Conservation (phyloP, 2,329 filamentous ascomycete species). For the Fusarium sp. region DNA sequence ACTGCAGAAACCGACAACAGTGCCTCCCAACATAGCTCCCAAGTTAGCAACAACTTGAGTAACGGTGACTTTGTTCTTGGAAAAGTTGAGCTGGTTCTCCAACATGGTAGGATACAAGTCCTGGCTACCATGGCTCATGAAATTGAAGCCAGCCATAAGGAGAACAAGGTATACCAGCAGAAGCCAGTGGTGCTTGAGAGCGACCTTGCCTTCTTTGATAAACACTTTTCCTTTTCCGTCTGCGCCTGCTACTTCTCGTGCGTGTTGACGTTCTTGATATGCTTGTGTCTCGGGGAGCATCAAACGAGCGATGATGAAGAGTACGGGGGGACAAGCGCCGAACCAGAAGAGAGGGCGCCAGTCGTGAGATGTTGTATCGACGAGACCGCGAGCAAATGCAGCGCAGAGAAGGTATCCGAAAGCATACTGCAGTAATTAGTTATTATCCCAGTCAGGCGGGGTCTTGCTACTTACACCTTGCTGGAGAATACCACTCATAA, state of each 20-base stretch:
- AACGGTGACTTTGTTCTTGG: slow-evolving; percentile 70
- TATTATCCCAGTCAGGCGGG: fast-evolving
- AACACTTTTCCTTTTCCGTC: slow-evolving; percentile 66
- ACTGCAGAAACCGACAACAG: slow-evolving; percentile 73
- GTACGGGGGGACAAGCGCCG: slow-evolving; percentile 80
- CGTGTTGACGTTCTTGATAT: slow-evolving; percentile 74
- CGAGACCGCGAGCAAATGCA: slow-evolving; percentile 73
- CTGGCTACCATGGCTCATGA: slow-evolving; percentile 84
- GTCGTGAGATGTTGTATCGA: slow-evolving; percentile 80
- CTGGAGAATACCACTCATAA: slow-evolving; percentile 82
- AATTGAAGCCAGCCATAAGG: slow-evolving; percentile 92
- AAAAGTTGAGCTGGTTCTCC: slow-evolving; percentile 66
- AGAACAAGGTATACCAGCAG: slow-evolving; percentile 84
- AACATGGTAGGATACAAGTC: slow-evolving; percentile 73
- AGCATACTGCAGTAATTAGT: slow-evolving; percentile 60
- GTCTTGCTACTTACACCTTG: slow-evolving; percentile 65
- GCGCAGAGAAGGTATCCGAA: slow-evolving; percentile 73
- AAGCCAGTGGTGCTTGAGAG: slow-evolving; percentile 83
- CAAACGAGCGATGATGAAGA: slow-evolving; percentile 84
- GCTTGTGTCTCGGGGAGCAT: slow-evolving; percentile 82
- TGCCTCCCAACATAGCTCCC: slow-evolving; percentile 77
- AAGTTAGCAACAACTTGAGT: slow-evolving; percentile 80
- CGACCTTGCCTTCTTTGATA: slow-evolving; percentile 80
- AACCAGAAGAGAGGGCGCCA: slow-evolving; percentile 95
- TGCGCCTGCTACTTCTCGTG: slow-evolving; percentile 62